Percentiles rank a stretch among this genome's conserved stretches.
Evolutionary conservation across 345 rosid genomes (phyloP).

Genomic region (Corchorus olitorius): DNA sequence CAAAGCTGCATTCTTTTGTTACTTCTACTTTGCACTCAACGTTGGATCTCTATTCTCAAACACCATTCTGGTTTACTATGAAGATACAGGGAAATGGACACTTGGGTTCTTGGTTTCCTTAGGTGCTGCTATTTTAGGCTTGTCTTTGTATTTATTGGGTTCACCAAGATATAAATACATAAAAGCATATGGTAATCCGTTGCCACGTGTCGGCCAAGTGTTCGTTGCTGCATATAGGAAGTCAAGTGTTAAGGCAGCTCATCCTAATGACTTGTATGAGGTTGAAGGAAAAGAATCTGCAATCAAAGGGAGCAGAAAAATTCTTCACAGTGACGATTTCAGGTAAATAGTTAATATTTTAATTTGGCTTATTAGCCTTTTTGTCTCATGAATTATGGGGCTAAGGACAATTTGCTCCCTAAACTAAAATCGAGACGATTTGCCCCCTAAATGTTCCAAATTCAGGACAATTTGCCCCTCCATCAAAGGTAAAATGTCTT

Average conservation of each 20-base stretch:
- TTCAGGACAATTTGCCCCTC: too few species aligned
- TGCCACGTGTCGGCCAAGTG: conserved; percentile 78
- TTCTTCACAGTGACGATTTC: conserved; percentile 60
- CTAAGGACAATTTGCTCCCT: too few species aligned
- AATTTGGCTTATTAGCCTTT: too few species aligned
- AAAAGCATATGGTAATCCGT: conserved; percentile 66
- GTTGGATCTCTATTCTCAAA: conserved; percentile 75
- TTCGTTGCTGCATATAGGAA: conserved; percentile 55
- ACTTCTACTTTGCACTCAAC: conserved; percentile 78
- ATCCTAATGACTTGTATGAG: conserved; percentile 50
- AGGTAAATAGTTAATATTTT: conserved; percentile 26
- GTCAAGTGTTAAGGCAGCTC: conserved; percentile 41
- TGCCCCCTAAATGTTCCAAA: too few species aligned
- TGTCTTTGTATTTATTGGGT: conserved; percentile 44
- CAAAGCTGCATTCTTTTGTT: conserved; percentile 65
- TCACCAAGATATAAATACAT: conserved; percentile 47
- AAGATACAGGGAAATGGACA: conserved; percentile 69
- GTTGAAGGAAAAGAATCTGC: conserved; percentile 66
- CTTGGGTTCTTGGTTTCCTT: conserved; percentile 64
- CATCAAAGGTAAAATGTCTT: too few species aligned
- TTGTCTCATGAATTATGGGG: too few species aligned
- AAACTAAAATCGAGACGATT: too few species aligned
- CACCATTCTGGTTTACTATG: conserved; percentile 71
- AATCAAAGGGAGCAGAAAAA: conserved; percentile 84
- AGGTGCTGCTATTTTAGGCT: conserved; percentile 56